Evolutionary conservation across 768 basidiomycete species (phyloP).

Genomic region (Pisolithus microcarpus): DNA sequence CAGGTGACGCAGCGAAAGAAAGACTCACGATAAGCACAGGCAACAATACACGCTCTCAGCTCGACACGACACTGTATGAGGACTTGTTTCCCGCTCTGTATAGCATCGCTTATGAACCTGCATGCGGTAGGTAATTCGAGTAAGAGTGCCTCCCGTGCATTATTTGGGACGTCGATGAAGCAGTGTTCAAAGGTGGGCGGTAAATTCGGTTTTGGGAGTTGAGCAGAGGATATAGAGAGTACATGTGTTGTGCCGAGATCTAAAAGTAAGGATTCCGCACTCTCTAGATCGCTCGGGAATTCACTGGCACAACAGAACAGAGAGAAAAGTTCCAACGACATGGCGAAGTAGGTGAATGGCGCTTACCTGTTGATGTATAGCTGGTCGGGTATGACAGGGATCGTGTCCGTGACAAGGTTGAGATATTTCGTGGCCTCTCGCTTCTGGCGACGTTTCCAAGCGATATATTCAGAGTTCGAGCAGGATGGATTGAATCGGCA

Average conservation of each 20-base stretch:
- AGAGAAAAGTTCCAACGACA: not conserved
- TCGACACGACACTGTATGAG: conserved; percentile 52
- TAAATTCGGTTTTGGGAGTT: conserved; percentile 28
- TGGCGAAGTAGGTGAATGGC: not conserved
- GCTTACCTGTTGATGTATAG: conserved; percentile 46
- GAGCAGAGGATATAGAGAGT: conserved; percentile 49
- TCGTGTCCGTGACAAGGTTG: conserved; percentile 45
- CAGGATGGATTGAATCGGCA: conserved; percentile 42
- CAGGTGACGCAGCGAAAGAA: not conserved
- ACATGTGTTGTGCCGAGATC: conserved; percentile 50
- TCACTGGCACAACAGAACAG: conserved; percentile 31
- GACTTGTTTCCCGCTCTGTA: conserved; percentile 36
- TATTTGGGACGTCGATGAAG: conserved; percentile 37
- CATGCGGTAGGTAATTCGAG: conserved; percentile 41
- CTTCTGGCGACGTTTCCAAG: conserved; percentile 52
- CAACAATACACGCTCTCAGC: conserved; percentile 45
- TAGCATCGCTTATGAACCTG: conserved; percentile 37
- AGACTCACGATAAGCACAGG: conserved; percentile 45
- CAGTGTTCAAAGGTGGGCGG: conserved; percentile 29
- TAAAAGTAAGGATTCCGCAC: conserved; percentile 42
- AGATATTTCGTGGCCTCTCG: conserved; percentile 49
- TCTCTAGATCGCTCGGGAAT: conserved; percentile 47
- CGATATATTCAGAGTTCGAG: conserved; percentile 38
- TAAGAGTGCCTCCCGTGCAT: conserved; percentile 35
- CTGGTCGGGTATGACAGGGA: conserved; percentile 41